Base-by-base conservation (phyloP, 495 filamentous ascomycete genomes). In the Aspergillus cristatus region DNA sequence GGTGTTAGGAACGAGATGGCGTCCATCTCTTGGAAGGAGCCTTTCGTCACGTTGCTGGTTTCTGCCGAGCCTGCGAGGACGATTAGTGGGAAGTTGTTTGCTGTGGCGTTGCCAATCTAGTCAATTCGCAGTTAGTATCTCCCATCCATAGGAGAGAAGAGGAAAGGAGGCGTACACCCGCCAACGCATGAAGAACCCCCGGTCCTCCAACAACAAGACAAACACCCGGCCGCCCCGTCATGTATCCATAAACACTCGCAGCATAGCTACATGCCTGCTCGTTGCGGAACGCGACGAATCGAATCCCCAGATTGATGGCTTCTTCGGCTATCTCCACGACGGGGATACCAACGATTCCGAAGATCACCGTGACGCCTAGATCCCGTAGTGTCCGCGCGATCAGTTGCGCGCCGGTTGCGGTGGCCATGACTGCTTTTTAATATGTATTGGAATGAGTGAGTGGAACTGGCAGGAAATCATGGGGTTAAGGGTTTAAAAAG, bases 241-340 rank as follows among this genome's bases (percentile, higher is more conserved):
- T 60, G 43, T 78, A 81, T 15, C 76, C 78, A 65, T 82, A 80
- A 1, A 71, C 74, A 38, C 67, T 72, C 2, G 76, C 76, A 3
- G 77, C 75, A 63, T 81, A 80, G 40, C 67, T 67, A 14, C 75
- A 76, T 8, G 78, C 71, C 51, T 82, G 78, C 41, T 82, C 78
- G 38, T 82, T 82, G 12, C 78, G 57, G 48, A 82, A 81, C 24
- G 63, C 76, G 32, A 81, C 71, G 54, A 81, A 81, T 18, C 74
- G 70, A 42, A 82, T 79, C 1, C 76, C 76, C 18, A 78, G 50
- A 22, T 75, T 71, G 43, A 79, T 72, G 25, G 68, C 74, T 39
- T 78, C 71, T 51, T 81, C 75, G 18, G 75, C 77, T 15, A 81
- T 77, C 34, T 81, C 72, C 22, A 78, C 75, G 2, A 80, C 71